Evolutionary conservation across 1,284 basidiomycete species (phyloP), one percentile per base, ranked within the genome.

Genomic region (Rhizoctonia solani): DNA sequence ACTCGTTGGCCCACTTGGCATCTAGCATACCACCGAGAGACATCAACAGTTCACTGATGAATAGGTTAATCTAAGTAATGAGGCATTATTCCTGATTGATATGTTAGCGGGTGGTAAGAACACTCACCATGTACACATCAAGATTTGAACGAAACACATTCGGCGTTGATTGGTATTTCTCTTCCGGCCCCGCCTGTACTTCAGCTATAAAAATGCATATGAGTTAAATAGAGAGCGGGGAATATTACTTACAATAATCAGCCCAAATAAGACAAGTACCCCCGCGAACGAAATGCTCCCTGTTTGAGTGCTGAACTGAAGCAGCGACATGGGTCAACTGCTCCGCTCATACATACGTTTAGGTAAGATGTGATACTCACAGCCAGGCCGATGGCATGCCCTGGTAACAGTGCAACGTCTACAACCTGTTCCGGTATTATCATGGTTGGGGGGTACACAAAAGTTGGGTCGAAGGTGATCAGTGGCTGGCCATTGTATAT

Each of bases 31-130:
- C 69, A 4, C 69, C 69, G n/a, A 70, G 54, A 19, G 66, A 59
- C 59, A 68, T 67, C 23, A 70, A 29, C 5, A 70, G 46, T 30
- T 70, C 69, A 27, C 59, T 56, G 27, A 70, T 55, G 32, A 70
- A 50, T 5, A 70, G 69, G 8, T 67, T 66, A 25, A 58, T 34
- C 67, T 63, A 21, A 4, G 9, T 14, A 25, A 23, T 6, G 21
- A 34, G 4, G 30, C 5, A 23, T 59, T 34, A 59, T n/a, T n/a
- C 37, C 9, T 39, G 47, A n/a, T 14, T 1, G 19, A 23, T 9
- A 9, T 23, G 4, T 1, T 16, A 19, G 32, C 5, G 3, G 39
- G 23, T 47, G 13, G 44, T 14, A 46, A 47, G 5, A 3, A 32
- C 6, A 53, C 50, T 16, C 21, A 65, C 61, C 61, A 70, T 68